These are phyloP conservation scores for Marasmius fiardii DNA, from an alignment of 1,284 basidiomycete genomes.

Conservation along the genomic window DNA sequence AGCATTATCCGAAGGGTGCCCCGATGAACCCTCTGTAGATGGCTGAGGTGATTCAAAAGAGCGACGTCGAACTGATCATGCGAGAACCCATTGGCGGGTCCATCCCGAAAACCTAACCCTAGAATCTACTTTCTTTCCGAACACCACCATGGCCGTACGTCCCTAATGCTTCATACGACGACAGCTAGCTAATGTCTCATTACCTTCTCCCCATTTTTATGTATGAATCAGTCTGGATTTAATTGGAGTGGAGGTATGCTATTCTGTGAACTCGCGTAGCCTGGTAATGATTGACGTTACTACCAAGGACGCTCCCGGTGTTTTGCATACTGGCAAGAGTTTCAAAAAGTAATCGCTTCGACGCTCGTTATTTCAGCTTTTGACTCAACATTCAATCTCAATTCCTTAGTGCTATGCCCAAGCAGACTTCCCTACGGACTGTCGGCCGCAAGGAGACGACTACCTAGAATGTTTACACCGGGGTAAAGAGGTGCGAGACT, in stretches of 20 bases:
- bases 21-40: too few species aligned
- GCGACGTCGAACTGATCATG: neutral
- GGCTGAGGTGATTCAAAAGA: neutral
- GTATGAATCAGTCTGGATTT: conserved; percentile 54
- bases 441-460: conserved; percentile 76
- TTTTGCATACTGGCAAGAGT: conserved; percentile 92
- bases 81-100: too few species aligned
- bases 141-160: neutral
- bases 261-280: neutral
- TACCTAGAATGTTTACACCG: conserved; percentile 94
- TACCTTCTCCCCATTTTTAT: neutral
- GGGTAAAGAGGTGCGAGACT: conserved; percentile 77
- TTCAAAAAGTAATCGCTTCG: conserved; percentile 28
- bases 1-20: too few species aligned
- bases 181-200: neutral
- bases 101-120: neutral
- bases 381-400: conserved; percentile 3
- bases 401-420: conserved; percentile 77
- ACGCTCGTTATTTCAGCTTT: neutral
- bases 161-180: neutral
- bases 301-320: conserved; percentile 79
- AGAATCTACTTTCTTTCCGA: neutral
- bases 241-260: conserved; percentile 62
- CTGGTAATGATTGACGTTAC: neutral
- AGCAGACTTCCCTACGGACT: conserved; percentile 76